Evolutionary conservation across 192 early-diverging fungal species (phyloP), one percentile per base, ranked within the genome.

Genomic region (Chytriomyces confervae): DNA sequence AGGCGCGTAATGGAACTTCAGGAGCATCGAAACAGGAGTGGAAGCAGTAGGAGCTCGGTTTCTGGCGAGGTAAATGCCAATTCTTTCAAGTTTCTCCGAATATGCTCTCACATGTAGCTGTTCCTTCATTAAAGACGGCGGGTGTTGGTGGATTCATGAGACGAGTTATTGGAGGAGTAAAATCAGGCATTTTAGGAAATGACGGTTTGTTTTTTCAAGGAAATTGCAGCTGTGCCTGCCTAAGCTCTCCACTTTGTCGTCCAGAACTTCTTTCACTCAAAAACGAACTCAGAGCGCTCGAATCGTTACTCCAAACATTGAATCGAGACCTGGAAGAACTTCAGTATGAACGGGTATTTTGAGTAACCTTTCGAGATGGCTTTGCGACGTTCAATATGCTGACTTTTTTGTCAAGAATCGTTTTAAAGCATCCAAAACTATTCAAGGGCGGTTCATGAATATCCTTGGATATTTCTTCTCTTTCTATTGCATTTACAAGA

Each of bases 81-180:
- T 94, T 8, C 83, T 98, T 8, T 96, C 97, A 0, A 96, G 96
- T 23, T 97, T 97, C 81, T 95, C 94, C 74, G 96, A 94, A 4
- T 95, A 97, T 27, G 93, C 95, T 77, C 91, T 91, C 45, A 96
- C 97, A 0, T 97, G 94, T 81, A 91, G 89, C 18, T 93, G 93
- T 44, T 85, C 96, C 53, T 92, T 88, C 74, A 90, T 93, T 65
- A 95, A 9, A 91, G 91, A 64, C 89, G 91, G 76, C 86, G 87
- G 48, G 91, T 91, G 69, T 90, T 91, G 80, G 80, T 88, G 89
- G 89, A 43, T 91, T 90, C 50, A 72, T 91, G 72, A 77, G 85
- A 60, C 85, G 85, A 73, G 82, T 90, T 69, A 84, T 88, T 69
- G 81, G 80, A 24, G 82, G 78, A 9, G 85, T 84, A 11, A 77